These are phyloP conservation scores for Tolypocladium tundrense DNA, from an alignment of 2,329 filamentous ascomycete genomes.

Conservation along the genomic window DNA sequence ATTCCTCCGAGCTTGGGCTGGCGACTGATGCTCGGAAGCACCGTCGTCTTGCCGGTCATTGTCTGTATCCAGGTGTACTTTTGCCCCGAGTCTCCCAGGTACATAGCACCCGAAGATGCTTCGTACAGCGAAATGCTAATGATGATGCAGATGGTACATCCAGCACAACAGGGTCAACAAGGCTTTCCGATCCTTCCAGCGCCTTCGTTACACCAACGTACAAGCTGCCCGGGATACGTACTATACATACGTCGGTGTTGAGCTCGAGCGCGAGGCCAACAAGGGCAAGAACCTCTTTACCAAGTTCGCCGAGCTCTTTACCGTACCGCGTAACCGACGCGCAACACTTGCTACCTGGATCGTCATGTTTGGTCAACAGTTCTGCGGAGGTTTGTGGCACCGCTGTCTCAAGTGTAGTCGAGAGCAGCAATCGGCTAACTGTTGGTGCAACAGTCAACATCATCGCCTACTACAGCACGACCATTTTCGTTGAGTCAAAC, in stretches of 20 bases:
- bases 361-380: conserved; percentile 3
- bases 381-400: conserved; percentile 2
- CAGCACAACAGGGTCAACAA: conserved; percentile 35
- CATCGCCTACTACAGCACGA: conserved; percentile 45
- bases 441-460: conserved; percentile 32
- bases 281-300: conserved; percentile 33
- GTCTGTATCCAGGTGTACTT: conserved; percentile 47
- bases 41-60: conserved; percentile 42
- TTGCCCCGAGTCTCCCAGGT: conserved; percentile 49
- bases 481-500: conserved; percentile 29
- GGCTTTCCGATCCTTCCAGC: conserved; percentile 42
- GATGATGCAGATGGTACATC: conserved; percentile 28
- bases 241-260: conserved; percentile 26
- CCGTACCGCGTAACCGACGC: conserved; percentile 23
- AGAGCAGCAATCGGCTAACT: neutral
- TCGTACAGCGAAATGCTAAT: neutral
- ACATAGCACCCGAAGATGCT: neutral
- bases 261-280: conserved; percentile 16
- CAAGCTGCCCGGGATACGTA: conserved; percentile 51
- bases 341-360: conserved; percentile 7
- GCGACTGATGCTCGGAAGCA: conserved; percentile 53
- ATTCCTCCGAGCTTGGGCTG: conserved; percentile 30
- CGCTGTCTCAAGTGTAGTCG: neutral
- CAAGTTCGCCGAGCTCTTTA: conserved; percentile 25
- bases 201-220: conserved; percentile 43